phyloP scores from a whole-genome alignment of 768 basidiomycete genomes.

The Tylopilus cervinicoccineus region DNA sequence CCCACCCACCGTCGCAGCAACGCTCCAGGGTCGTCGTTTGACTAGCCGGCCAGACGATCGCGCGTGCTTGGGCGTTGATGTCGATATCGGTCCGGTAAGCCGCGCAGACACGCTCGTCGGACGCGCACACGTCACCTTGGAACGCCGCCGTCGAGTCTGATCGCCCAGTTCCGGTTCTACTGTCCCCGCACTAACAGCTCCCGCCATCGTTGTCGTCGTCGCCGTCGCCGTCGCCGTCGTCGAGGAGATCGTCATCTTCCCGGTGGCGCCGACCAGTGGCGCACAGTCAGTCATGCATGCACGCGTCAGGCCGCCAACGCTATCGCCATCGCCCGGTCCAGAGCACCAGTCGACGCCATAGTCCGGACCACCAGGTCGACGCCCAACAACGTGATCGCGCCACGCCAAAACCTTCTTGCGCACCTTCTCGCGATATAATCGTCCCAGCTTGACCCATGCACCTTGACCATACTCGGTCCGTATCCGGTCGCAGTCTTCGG shows the following conservation, averaged over 20 bases:
- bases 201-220: not conserved
- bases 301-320: not conserved
- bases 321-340: not conserved
- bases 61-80: not conserved
- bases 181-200: not conserved
- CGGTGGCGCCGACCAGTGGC: constrained; percentile 16
- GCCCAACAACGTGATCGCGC: constrained; percentile 5
- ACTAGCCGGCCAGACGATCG: constrained; percentile 3
- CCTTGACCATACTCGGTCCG: not conserved
- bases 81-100: not conserved
- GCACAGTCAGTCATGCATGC: not conserved
- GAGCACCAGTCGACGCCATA: not conserved
- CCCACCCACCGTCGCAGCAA: not conserved
- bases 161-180: not conserved
- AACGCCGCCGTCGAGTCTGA: not conserved
- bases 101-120: constrained; percentile 1
- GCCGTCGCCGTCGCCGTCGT: not conserved
- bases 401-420: constrained; percentile 8
- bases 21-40: constrained; percentile 9
- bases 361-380: not conserved
- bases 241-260: not conserved
- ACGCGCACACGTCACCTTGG: not conserved
- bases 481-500: not conserved
- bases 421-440: constrained; percentile 2
- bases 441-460: constrained; percentile 1